Percentiles rank a stretch among this genome's conserved stretches.
Evolutionary conservation across 2,329 filamentous ascomycete genomes (phyloP).

Genomic region (Neonectria punicea): DNA sequence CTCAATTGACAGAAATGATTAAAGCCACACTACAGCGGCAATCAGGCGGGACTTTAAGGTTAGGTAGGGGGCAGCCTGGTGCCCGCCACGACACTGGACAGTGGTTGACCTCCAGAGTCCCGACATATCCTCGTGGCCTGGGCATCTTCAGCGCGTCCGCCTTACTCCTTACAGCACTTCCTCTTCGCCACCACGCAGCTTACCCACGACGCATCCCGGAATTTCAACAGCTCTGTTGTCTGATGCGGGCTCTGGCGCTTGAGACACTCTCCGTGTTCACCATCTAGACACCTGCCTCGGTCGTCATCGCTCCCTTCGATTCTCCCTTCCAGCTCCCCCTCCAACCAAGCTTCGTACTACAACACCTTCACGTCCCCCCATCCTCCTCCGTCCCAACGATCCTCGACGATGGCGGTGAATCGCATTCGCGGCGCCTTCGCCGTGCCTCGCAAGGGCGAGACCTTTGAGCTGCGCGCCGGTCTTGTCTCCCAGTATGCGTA

Average conservation of each 20-base stretch:
- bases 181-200: constrained; percentile 25
- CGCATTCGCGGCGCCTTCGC: constrained; percentile 94
- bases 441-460: constrained; percentile 95
- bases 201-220: constrained; percentile 22
- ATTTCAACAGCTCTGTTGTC: constrained; percentile 24
- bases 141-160: constrained; percentile 39
- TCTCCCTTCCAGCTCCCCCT: constrained; percentile 15
- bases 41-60: constrained; percentile 40
- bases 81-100: constrained; percentile 14
- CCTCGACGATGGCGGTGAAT: constrained; percentile 85
- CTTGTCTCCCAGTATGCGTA: constrained; percentile 99
- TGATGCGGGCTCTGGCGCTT: constrained; percentile 34
- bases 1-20: not conserved
- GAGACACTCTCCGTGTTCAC: constrained; percentile 28
- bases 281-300: constrained; percentile 22
- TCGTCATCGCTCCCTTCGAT: constrained; percentile 36
- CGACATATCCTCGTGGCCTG: constrained; percentile 37
- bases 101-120: constrained; percentile 13
- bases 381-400: constrained; percentile 34
- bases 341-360: constrained; percentile 8
- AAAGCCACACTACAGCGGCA: constrained; percentile 37
- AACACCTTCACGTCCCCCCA: constrained; percentile 36
- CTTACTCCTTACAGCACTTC: constrained; percentile 32
- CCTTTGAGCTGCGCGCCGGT: constrained; percentile 94
- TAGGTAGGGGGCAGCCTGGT: constrained; percentile 21